phyloP scores from a whole-genome alignment of 805 yeast genomes.

The Kuraishia ogatae region DNA sequence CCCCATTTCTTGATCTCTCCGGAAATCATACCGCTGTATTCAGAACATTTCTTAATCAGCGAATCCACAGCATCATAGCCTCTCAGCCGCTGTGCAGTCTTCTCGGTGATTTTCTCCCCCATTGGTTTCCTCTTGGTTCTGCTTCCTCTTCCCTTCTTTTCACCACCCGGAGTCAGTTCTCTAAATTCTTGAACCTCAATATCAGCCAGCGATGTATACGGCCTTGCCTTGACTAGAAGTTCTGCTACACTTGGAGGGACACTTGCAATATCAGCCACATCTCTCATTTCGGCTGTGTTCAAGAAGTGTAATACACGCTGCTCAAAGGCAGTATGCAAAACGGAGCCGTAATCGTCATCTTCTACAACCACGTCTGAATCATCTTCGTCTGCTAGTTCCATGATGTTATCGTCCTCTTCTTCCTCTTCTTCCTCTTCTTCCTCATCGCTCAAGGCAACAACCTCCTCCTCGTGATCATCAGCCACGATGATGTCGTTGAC shows the following conservation, averaged over 20 bases:
- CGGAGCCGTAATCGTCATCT: background rate
- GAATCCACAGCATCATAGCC: slow-evolving; percentile 95
- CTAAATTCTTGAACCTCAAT: slow-evolving; percentile 52
- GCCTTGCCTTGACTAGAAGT: slow-evolving; percentile 56
- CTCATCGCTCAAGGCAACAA: slow-evolving; percentile 19
- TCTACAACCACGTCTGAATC: slow-evolving; percentile 36
- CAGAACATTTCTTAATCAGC: slow-evolving; percentile 75
- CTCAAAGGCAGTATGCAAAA: slow-evolving; percentile 34
- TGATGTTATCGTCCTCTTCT: slow-evolving; percentile 14
- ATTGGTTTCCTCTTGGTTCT: slow-evolving; percentile 36
- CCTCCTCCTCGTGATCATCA: background rate
- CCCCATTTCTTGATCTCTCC: slow-evolving; percentile 83
- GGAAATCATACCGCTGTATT: slow-evolving; percentile 64
- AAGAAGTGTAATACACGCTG: slow-evolving; percentile 65
- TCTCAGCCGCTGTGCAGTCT: slow-evolving; percentile 57
- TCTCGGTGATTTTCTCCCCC: slow-evolving; percentile 71
- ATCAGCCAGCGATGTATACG: slow-evolving; percentile 50
- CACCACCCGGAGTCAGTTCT: slow-evolving; percentile 14
- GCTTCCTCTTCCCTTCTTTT: slow-evolving; percentile 22
- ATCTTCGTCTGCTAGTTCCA: slow-evolving; percentile 34
- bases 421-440: slow-evolving; percentile 29
- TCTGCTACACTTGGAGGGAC: slow-evolving; percentile 62
- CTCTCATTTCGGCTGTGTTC: slow-evolving; percentile 67
- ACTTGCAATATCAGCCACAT: slow-evolving; percentile 72
- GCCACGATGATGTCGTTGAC: background rate